Base-by-base conservation (phyloP, 768 basidiomycete species). In the Cubamyces sp. region DNA sequence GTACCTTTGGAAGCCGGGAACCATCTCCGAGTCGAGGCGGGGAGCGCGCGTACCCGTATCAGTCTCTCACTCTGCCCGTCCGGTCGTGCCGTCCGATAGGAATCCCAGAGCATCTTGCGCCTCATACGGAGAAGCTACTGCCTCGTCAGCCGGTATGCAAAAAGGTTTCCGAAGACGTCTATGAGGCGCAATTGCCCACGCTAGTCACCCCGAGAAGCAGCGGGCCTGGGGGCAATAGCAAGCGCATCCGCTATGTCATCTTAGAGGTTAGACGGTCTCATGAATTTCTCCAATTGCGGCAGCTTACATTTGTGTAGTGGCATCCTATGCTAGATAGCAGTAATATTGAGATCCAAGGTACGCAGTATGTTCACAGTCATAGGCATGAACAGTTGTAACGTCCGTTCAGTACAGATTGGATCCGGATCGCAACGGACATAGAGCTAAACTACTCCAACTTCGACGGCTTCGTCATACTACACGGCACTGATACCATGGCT, bases 401-500 rank as follows among this genome's bases (percentile, higher is more conserved):
- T 51, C 54, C 60, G 46, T 34, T 57, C 51, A 47, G 42, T 41
- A 56, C 70, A 91, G 94, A 94, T 69, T 96, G 94, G 93, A 88
- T 94, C 66, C 82, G 92, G 9, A 88, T 98, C 37, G 91, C 94
- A 0, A 88, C 87, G 0, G 96, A 98, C 69, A 94, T 98, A 66
- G 94, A 96, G 70, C 85, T 94, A 54, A 97, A 97, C 72, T 97
- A 97, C 70, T 73, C 81, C 34, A 68, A 72, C 15, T 98, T 93
- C 71, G 96, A 98, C 68, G 93, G 92, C 0, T 97, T 98, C 70
- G 87, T 98, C 19, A 78, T 97, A 30, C 76, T 96, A 19, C 94
- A 96, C 70, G 94, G 94, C 37, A 94, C 92, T 11, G 95, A 96
- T 70, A 94, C 92, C 1, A 94, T 95, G 91, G 86, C 87, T 18